Base-by-base conservation (phyloP, 176 grass and related monocot species). In the Musa schizocarpa region DNA sequence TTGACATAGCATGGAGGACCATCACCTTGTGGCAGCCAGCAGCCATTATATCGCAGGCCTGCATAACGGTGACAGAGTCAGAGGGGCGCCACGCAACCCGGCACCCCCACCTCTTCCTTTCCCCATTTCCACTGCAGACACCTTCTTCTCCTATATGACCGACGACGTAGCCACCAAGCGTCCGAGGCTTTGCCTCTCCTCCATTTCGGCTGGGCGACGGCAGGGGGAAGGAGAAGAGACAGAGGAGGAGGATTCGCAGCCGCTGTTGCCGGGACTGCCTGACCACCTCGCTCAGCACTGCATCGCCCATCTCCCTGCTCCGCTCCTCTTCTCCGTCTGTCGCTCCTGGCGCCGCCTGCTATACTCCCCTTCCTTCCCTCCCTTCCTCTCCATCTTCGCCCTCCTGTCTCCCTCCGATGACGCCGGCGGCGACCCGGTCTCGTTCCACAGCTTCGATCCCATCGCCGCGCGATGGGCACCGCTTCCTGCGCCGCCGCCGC, bases 201-300 rank as follows among this genome's bases (percentile, higher is more conserved):
- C 17, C 17, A 8, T 8, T 34, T 34, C 29, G 29, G 29, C 29
- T 34, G 29, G 2, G 29, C 29, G 34, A 3, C 34, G 34, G 34
- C 34, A 43, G 34, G 34, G 34, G 34, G 34, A 19, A n/a, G 57
- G 57, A 61, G 57, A 61, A 43, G 65, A 5, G 72, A 9, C 7
- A 53, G 70, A 10, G 9, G 54, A 63, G 43, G 78, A 72, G 10
- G n/a, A 80, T 0, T 1, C 49, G 26, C 79, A 86, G 68, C 67
- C 74, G 3, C 52, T 98, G 51, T 52, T 98, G 1, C 88, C 94
- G 0, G 94, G 94, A 1, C 64, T 98, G 66, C 94, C 94, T 3
- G 90, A 98, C 52, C 88, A 98, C 80, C 83, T 98, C 0, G 90
- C 90, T 0, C 83, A 84, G 75, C 86, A 87, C 53, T 98, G 94